Evolutionary conservation across 495 filamentous ascomycete species (phyloP).

Genomic region (Penicillium pancosmium): DNA sequence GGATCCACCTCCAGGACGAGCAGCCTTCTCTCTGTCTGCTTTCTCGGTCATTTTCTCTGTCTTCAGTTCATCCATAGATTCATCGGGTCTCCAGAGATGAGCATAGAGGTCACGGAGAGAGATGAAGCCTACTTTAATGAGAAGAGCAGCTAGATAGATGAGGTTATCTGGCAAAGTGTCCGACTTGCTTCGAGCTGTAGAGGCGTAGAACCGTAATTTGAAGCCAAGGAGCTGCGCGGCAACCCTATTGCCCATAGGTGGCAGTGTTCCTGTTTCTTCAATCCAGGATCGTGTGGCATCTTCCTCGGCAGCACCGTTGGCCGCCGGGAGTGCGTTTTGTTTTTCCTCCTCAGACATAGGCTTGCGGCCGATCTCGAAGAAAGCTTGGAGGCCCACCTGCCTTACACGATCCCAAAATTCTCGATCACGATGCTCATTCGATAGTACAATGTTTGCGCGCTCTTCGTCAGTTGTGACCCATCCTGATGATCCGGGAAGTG

Average conservation of each 20-base stretch:
- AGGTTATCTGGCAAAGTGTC: slow-evolving; percentile 86
- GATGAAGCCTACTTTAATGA: slow-evolving; percentile 98
- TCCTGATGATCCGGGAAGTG: slow-evolving; percentile 65
- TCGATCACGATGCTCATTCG: slow-evolving; percentile 65
- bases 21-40: slow-evolving; percentile 70
- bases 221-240: slow-evolving; percentile 96
- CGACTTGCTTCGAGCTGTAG: slow-evolving; percentile 64
- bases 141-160: slow-evolving; percentile 82
- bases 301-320: slow-evolving; percentile 45
- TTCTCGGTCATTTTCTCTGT: slow-evolving; percentile 73
- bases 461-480: slow-evolving; percentile 67
- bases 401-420: slow-evolving; percentile 83
- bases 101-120: slow-evolving; percentile 92
- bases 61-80: slow-evolving; percentile 72
- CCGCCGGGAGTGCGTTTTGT: slow-evolving; percentile 46
- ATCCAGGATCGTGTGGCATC: slow-evolving; percentile 70
- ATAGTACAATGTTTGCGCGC: slow-evolving; percentile 48
- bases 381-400: slow-evolving; percentile 75
- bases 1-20: slow-evolving; percentile 62
- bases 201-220: slow-evolving; percentile 94
- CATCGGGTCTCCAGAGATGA: slow-evolving; percentile 85
- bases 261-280: slow-evolving; percentile 73
- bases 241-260: slow-evolving; percentile 81
- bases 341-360: slow-evolving; percentile 53
- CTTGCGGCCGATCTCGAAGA: slow-evolving; percentile 79